phyloP scores from a whole-genome alignment of 2,329 filamentous ascomycete species.

The Chaetomiaceae sp. region DNA sequence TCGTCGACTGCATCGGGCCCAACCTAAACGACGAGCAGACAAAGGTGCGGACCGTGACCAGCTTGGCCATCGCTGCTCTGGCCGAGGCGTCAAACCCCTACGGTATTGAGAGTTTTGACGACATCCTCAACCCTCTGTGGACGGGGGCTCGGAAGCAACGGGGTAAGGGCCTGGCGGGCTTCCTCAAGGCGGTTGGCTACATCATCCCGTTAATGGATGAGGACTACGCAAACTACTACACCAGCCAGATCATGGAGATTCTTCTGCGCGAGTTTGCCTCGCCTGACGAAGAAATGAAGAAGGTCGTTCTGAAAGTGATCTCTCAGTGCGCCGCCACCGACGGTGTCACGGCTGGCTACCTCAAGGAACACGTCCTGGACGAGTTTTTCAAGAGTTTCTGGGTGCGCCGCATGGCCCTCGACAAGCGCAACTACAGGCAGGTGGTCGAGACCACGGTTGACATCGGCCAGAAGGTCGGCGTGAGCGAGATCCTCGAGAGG shows the following conservation, averaged over 20 bases:
- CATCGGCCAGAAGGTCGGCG: slow-evolving; percentile 95
- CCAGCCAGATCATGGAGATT: slow-evolving; percentile 98
- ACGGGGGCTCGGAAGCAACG: slow-evolving; percentile 93
- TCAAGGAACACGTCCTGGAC: slow-evolving; percentile 90
- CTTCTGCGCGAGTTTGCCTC: slow-evolving; percentile 92
- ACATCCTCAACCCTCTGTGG: slow-evolving; percentile 96
- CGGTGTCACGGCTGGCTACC: slow-evolving; percentile 88
- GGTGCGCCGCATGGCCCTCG: slow-evolving; percentile 93
- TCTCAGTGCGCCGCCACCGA: slow-evolving; percentile 93
- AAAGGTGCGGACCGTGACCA: slow-evolving; percentile 94
- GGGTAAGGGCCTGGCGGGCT: slow-evolving; percentile 91
- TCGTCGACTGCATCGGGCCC: slow-evolving; percentile 93
- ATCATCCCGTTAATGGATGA: slow-evolving; percentile 99
- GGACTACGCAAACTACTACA: slow-evolving; percentile 99
- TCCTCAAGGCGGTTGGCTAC: slow-evolving; percentile 94
- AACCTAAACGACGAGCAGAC: slow-evolving; percentile 97
- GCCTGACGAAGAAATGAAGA: slow-evolving; percentile 99
- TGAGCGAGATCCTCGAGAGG: slow-evolving; percentile 87
- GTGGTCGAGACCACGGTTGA: slow-evolving; percentile 98
- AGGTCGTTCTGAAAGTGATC: slow-evolving; percentile 95
- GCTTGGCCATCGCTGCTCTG: slow-evolving; percentile 87
- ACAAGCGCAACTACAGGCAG: slow-evolving; percentile 96
- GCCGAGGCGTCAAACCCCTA: slow-evolving; percentile 97
- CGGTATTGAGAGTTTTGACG: slow-evolving; percentile 98
- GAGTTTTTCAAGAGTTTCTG: slow-evolving; percentile 99